Evolutionary conservation across 306 rosid species (phyloP).

Genomic region (Styphnolobium japonicum): DNA sequence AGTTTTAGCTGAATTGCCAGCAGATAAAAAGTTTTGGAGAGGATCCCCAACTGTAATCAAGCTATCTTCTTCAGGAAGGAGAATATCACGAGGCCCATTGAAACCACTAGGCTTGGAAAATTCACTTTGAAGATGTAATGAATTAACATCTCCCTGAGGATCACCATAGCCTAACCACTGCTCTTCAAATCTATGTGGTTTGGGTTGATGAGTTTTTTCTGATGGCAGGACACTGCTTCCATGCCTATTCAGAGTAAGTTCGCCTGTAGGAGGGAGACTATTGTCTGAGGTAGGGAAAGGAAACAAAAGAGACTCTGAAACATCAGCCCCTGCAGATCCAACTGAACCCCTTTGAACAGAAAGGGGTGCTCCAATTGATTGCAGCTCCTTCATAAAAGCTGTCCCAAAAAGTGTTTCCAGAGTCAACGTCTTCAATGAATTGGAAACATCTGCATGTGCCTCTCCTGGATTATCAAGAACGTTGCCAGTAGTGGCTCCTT

Average conservation of each 20-base stretch:
- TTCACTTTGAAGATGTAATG: slow-evolving; percentile 48
- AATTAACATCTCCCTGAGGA: slow-evolving; percentile 52
- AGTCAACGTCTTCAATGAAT: slow-evolving; percentile 59
- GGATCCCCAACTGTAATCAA: slow-evolving; percentile 58
- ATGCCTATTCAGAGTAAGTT: slow-evolving; percentile 43
- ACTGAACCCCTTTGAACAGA: slow-evolving; percentile 69
- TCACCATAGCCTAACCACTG: slow-evolving; percentile 57
- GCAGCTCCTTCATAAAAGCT: slow-evolving; percentile 97
- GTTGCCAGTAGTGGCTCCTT: slow-evolving; percentile 38
- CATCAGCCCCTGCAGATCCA: slow-evolving; percentile 58
- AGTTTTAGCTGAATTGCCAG: slow-evolving; percentile 53
- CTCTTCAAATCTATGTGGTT: slow-evolving; percentile 51
- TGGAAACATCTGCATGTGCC: slow-evolving; percentile 46
- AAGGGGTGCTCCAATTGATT: slow-evolving; percentile 96
- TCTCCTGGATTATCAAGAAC: slow-evolving; percentile 46
- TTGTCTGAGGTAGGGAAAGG: slow-evolving; percentile 50
- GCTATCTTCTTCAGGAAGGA: slow-evolving; percentile 78
- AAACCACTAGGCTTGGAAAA: slow-evolving; percentile 51
- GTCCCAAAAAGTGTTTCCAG: slow-evolving; percentile 94
- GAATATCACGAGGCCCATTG: slow-evolving; percentile 52
- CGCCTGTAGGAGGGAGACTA: slow-evolving; percentile 41
- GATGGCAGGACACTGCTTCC: slow-evolving; percentile 40
- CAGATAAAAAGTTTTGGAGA: slow-evolving; percentile 53
- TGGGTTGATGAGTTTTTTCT: slow-evolving; percentile 50
- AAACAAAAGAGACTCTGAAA: slow-evolving; percentile 51